Evolutionary conservation across 2,329 filamentous ascomycete genomes (phyloP).

Genomic region (Bimuria novae-zelandiae): DNA sequence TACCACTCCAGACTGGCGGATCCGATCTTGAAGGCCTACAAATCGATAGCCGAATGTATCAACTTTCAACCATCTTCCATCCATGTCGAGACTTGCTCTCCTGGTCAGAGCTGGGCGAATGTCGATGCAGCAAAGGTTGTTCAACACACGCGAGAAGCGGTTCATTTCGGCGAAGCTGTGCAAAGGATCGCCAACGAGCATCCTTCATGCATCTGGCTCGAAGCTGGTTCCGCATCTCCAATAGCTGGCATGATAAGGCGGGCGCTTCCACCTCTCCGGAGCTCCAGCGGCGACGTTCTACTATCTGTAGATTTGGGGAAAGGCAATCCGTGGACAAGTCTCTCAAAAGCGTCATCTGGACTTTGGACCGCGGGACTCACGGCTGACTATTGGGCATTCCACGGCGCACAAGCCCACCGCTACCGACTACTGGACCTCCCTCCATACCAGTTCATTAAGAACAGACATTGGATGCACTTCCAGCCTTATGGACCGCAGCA

Average conservation of each 20-base stretch:
- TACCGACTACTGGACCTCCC: slow-evolving; percentile 37
- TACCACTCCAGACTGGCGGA: slow-evolving; percentile 40
- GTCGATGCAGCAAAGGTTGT: slow-evolving; percentile 2
- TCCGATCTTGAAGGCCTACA: slow-evolving; percentile 22
- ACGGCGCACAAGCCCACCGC: slow-evolving; percentile 27
- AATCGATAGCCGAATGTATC: slow-evolving; percentile 20
- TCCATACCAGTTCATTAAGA: slow-evolving; percentile 18
- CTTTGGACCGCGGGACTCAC: slow-evolving; percentile 48
- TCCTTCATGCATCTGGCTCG: not conserved
- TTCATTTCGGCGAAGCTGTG: not conserved
- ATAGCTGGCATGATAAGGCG: slow-evolving; percentile 8
- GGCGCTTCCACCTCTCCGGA: not conserved
- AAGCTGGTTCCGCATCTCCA: slow-evolving; percentile 5
- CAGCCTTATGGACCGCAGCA: not conserved
- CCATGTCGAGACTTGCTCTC: not conserved
- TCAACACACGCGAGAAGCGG: slow-evolving; percentile 1
- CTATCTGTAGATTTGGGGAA: not conserved
- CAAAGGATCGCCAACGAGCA: slow-evolving; percentile 10
- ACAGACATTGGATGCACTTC: slow-evolving; percentile 22
- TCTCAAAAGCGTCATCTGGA: slow-evolving; percentile 26
- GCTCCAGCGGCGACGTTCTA: not conserved
- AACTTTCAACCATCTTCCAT: not conserved
- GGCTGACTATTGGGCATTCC: slow-evolving; percentile 47
- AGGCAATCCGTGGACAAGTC: not conserved
- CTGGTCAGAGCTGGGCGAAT: not conserved